Evolutionary conservation across 768 basidiomycete species (phyloP), one percentile per base, ranked within the genome.

Genomic region (Tubosaeta brunneosetosa): DNA sequence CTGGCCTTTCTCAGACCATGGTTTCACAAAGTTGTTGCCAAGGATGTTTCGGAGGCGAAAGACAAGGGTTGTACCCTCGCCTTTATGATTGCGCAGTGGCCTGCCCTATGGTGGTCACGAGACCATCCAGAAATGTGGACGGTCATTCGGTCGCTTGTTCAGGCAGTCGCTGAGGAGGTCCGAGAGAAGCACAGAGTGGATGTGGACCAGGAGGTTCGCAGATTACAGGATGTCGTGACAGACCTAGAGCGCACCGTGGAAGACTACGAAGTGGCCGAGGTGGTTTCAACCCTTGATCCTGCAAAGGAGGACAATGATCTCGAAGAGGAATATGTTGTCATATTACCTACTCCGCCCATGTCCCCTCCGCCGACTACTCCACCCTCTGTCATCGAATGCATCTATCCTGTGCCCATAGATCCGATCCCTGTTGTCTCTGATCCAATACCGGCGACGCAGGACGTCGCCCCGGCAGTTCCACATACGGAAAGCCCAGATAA

Each of bases 1-100:
- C 66, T 86, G 60, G 74, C 79, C 45, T 79, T 90, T 65, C 74
- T 91, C 26, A 78, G 83, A 25, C 80, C 84, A 9, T 88, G 85
- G 83, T 82, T 89, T 69, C 80, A 85, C 62, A 68, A 64, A 45
- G 71, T 72, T 50, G 72, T 83, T 37, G 53, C 64, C 37, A 65
- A 71, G 47, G 73, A 76, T 57, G 70, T 73, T 62, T 56, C 66
- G n/a, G 60, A 54, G 31, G 71, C 76, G 19, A 71, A 70, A 1
- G 66, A 68, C 46, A 67, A 64, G n/a, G 66, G 73, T 42, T 67
- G 69, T 44, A 70, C 69, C 49, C 73, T 84, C 44, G 70, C 83
- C 12, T 72, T 75, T 26, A 61, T 73, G 27, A 79, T 84, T 55
- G 79, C 82, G 6, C 75, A 76, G 54, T 88, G 86, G 86, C 84